Evolutionary conservation across 2,329 filamentous ascomycete species (phyloP), one percentile per base, ranked within the genome.

Genomic region (Chrysosporium queenslandicum): DNA sequence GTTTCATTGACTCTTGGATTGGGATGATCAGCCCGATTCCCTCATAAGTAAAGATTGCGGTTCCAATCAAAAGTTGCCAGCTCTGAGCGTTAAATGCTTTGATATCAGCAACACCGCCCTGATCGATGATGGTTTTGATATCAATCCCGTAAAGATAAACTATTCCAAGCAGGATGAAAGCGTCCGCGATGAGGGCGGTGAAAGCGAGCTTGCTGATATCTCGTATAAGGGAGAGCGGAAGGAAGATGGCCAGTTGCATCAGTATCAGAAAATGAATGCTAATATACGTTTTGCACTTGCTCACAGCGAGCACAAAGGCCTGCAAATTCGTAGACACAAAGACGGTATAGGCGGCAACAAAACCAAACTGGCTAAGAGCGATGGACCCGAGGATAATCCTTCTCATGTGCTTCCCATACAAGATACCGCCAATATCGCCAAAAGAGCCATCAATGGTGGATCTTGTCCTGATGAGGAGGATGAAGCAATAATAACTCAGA

Each of bases 41-140:
- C 66, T 98, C 92, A 64, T 97, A 98, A 0, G 92, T 97, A 72
- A 98, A 98, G 66, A 98, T 97, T 25, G 94, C 92, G 0, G 94
- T 98, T 56, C 92, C 94, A 61, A 98, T 98, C 68, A 98, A 97
- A 3, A 98, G 78, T 0, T 92, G 95, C 92, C 94, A 98, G 66
- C 89, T 85, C 55, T 85, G 81, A 37, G 84, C 71, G 73, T 98
- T 98, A 77, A 98, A 97, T 63, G 85, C 78, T 60, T 86, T 80
- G 63, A 97, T 90, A 66, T 98, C 92, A 4, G 88, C 78, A 21
- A 95, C 71, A n/a, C 70, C 71, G 11, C 88, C 88, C 53, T 79
- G 73, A 50, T 87, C 77, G 57, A 81, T 81, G 48, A 98, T 82
- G 1, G 91, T 96, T 59, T 86, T 74, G 57, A 97, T 77, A 64